Evolutionary conservation across 2,329 filamentous ascomycete species (phyloP).

Genomic region (Alternaria postmessia): DNA sequence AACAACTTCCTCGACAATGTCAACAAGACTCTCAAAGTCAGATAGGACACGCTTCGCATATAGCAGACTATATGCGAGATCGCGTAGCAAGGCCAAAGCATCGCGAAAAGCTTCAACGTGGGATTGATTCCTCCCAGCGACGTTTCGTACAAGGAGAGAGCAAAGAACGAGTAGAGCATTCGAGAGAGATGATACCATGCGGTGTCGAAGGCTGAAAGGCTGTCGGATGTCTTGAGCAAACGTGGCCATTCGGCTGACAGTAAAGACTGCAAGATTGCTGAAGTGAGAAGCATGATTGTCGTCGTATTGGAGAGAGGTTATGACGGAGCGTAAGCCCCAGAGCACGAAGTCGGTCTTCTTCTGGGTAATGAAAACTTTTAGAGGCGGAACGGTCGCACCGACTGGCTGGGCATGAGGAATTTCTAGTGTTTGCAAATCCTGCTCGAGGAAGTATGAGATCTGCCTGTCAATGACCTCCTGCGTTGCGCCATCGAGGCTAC

Average conservation of each 20-base stretch:
- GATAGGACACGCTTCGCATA: conserved; percentile 32
- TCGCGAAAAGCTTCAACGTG: conserved; percentile 25
- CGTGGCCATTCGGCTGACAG: conserved; percentile 20
- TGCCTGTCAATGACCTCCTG: conserved; percentile 18
- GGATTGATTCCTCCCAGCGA: background rate
- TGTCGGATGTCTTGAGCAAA: conserved; percentile 13
- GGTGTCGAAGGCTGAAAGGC: conserved; percentile 24
- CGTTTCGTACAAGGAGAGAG: conserved; percentile 29
- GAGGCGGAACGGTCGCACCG: background rate
- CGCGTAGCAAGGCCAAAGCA: conserved; percentile 22
- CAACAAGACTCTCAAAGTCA: conserved; percentile 30
- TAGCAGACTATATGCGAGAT: conserved; percentile 20
- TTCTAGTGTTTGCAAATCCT: conserved; percentile 4
- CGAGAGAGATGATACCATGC: conserved; percentile 28
- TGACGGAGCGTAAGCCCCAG: conserved; percentile 29
- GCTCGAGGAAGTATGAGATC: conserved; percentile 16
- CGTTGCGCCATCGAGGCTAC: conserved; percentile 20
- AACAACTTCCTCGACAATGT: conserved; percentile 12
- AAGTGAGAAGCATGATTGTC: conserved; percentile 18
- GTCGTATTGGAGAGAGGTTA: conserved; percentile 37
- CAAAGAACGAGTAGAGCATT: conserved; percentile 31
- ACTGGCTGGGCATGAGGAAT: conserved; percentile 6
- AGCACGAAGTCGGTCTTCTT: conserved; percentile 37
- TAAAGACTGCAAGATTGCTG: conserved; percentile 26
- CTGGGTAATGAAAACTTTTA: conserved; percentile 22